A percentile compares a stretch with the other conserved stretches of the same genome.
Conservation (phyloP, 2,329 filamentous ascomycete genomes). For the Peltaster fructicola region DNA sequence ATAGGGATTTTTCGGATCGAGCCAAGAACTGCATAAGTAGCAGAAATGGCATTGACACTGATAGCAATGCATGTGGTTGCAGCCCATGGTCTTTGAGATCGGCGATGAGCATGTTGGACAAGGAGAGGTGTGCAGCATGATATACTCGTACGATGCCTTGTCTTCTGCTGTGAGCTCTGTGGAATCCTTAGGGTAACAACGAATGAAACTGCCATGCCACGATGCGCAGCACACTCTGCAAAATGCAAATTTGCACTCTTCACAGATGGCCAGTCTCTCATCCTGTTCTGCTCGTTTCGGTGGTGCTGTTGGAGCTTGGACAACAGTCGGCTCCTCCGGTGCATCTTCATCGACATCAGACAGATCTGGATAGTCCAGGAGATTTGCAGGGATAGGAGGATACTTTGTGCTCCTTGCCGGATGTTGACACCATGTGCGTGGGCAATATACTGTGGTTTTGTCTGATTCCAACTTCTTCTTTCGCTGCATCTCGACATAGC, state of each 20-base stretch:
- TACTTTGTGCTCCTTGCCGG: conserved; percentile 47
- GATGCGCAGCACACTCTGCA: conserved; percentile 56
- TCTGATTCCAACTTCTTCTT: conserved; percentile 86
- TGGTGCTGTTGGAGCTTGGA: conserved; percentile 4
- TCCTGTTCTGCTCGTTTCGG: conserved; percentile 10
- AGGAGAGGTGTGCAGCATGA: conserved; percentile 62
- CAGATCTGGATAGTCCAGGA: conserved; percentile 22
- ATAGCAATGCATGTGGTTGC: conserved; percentile 93
- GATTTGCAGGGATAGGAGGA: conserved; percentile 26
- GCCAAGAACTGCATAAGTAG: conserved; percentile 81
- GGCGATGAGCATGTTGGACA: conserved; percentile 79
- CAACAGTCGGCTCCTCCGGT: conserved; percentile 18
- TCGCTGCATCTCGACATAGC: conserved; percentile 79
- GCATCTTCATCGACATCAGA: no score
- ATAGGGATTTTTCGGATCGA: conserved; percentile 68
- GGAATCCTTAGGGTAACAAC: conserved; percentile 45
- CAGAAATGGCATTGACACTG: conserved; percentile 87
- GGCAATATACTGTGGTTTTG: conserved; percentile 83
- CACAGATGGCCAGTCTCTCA: conserved; percentile 65
- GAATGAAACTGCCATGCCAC: conserved; percentile 89
- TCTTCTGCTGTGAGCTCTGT: conserved; percentile 69
- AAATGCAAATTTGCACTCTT: conserved; percentile 80
- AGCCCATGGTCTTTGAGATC: conserved; percentile 79
- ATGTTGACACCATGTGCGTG: conserved; percentile 79
- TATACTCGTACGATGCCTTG: conserved; percentile 69